These are phyloP conservation scores for Insectozyma bohioensis DNA, from an alignment of 1,139 yeast species.

Conservation along the genomic window DNA sequence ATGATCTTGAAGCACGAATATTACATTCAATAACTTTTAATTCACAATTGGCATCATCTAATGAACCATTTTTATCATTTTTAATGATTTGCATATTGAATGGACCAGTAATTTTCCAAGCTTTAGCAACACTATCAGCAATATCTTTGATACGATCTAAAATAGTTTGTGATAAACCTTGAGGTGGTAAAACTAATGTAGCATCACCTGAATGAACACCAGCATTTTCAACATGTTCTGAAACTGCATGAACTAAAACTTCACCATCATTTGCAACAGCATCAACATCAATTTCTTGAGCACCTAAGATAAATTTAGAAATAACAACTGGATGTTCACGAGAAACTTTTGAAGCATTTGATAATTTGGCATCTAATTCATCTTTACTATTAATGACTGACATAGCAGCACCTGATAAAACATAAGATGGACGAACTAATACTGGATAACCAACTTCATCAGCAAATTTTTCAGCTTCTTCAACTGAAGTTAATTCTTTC, in stretches of 20 bases:
- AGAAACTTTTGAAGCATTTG: slow-evolving; percentile 95
- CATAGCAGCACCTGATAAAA: slow-evolving; percentile 99
- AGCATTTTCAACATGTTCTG: slow-evolving; percentile 98
- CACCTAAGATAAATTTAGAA: slow-evolving; percentile 95
- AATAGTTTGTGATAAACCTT: slow-evolving; percentile 69
- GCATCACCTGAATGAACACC: slow-evolving; percentile 99
- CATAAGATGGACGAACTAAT: slow-evolving; percentile 96
- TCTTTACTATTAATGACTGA: slow-evolving; percentile 90
- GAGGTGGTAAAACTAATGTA: slow-evolving; percentile 95
- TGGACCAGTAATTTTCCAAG: slow-evolving; percentile 97
- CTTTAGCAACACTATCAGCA: slow-evolving; percentile 94
- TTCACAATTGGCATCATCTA: slow-evolving; percentile 54
- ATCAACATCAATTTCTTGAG: slow-evolving; percentile 98
- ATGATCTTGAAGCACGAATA: slow-evolving; percentile 97
- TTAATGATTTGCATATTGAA: slow-evolving; percentile 90
- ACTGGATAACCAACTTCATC: slow-evolving; percentile 92
- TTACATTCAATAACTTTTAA: slow-evolving; percentile 96
- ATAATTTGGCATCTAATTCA: slow-evolving; percentile 83
- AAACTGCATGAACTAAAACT: slow-evolving; percentile 94
- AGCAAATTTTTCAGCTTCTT: slow-evolving; percentile 92
- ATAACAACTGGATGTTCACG: slow-evolving; percentile 98
- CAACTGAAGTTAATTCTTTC: slow-evolving; percentile 94
- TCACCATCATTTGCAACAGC: slow-evolving; percentile 97
- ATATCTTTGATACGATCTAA: slow-evolving; percentile 69
- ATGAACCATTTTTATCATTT: slow-evolving; percentile 33